Evolutionary conservation across 441 rosid genomes (phyloP), one percentile per base, ranked within the genome.

Genomic region (Aleurites moluccanus): DNA sequence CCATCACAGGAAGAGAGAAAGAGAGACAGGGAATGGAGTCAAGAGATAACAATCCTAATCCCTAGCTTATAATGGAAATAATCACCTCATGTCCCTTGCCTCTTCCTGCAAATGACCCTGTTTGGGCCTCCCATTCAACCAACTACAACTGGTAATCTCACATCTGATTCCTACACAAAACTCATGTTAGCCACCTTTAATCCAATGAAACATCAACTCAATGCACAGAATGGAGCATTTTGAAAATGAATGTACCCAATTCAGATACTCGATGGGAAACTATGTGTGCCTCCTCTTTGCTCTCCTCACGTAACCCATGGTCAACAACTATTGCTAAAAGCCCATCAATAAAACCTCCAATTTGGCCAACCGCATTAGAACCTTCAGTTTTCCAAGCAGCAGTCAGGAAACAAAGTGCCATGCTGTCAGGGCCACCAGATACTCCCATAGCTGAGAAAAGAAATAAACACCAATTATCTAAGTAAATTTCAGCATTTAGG

Each of bases 351-450:
- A 79, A 86, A 53, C 85, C 88, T 67, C 74, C 83, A 25, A 61
- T 77, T 57, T 81, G 75, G 45, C 69, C 78, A 78, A 70, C 77
- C 62, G 73, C 80, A 57, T 64, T 65, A 45, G 65, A 74, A 56
- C 89, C 88, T 73, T 85, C 81, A 5, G 75, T 84, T 85, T 96
- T 96, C 98, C 99, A 96, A 38, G 82, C 86, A 28, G 99, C 93
- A 56, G 97, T 85, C 45, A 96, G 79, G 60, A 88, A 80, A 81
- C 97, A 92, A 38, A 96, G 88, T 3, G 97, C 98, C 93, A 92
- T 92, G 81, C 97, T 92, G 82, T 93, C 99, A 61, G 97, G 97
- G 25, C 99, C 99, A 57, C 99, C 97, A 8, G 97, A 96, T 38
- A 96, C 97, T 64, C 97, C 98, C 75, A 96, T 77, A 66, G 99